phyloP scores from a whole-genome alignment of 495 filamentous ascomycete genomes.

The Xylaria palmicola region DNA sequence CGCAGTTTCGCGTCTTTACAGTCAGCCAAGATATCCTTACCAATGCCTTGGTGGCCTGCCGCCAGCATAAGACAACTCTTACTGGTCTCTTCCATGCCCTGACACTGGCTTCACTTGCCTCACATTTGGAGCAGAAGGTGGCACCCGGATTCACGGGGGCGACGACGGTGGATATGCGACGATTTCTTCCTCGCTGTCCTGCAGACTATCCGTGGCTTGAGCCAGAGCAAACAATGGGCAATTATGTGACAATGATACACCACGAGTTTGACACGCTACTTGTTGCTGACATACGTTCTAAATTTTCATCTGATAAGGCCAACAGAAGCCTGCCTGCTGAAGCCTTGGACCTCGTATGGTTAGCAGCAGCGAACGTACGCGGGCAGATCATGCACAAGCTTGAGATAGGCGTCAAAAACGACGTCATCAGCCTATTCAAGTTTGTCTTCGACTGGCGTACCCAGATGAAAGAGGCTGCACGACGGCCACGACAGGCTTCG shows the following conservation, averaged over 20 bases:
- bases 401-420: constrained; percentile 18
- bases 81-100: constrained; percentile 29
- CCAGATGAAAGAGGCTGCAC: constrained; percentile 17
- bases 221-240: constrained; percentile 15
- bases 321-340: background rate
- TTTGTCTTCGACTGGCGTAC: constrained; percentile 19
- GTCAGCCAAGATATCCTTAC: constrained; percentile 12
- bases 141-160: constrained; percentile 2
- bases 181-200: constrained; percentile 6
- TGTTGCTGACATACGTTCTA: constrained; percentile 15
- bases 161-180: constrained; percentile 16
- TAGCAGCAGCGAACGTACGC: constrained; percentile 7
- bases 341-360: constrained; percentile 4
- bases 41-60: constrained; percentile 18
- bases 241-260: constrained; percentile 18
- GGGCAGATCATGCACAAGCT: constrained; percentile 18
- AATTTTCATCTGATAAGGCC: background rate
- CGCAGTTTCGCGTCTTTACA: constrained; percentile 18
- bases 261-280: constrained; percentile 8
- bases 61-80: constrained; percentile 21
- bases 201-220: constrained; percentile 16
- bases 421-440: constrained; percentile 18
- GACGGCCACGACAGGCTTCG: constrained; percentile 21
- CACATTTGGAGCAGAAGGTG: constrained; percentile 8
- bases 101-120: constrained; percentile 14